These are phyloP conservation scores for Lagenaria siceraria DNA, from an alignment of 306 rosid species.

Conservation along the genomic window DNA sequence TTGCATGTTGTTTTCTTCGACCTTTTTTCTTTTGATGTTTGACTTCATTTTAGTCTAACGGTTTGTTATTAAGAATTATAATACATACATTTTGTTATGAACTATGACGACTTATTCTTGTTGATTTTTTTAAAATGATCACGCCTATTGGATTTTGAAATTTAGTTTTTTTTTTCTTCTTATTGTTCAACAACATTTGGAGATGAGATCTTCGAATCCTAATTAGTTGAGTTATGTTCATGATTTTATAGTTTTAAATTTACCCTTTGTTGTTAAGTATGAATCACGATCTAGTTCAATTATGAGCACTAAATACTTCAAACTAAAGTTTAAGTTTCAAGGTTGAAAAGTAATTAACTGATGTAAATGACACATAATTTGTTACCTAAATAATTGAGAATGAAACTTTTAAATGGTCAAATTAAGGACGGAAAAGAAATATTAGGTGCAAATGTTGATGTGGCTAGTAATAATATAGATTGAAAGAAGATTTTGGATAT, in stretches of 20 bases:
- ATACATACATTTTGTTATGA: too few relatives aligned
- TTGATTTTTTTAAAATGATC: too few relatives aligned
- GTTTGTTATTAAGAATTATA: too few relatives aligned
- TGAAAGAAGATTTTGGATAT: not conserved
- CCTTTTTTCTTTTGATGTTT: too few relatives aligned
- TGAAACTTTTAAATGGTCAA: not conserved
- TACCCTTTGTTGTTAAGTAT: not conserved
- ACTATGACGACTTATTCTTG: too few relatives aligned
- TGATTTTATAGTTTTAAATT: not conserved
- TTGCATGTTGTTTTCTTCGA: too few relatives aligned
- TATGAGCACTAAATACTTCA: not conserved
- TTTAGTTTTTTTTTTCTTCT: too few relatives aligned
- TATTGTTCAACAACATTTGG: too few relatives aligned
- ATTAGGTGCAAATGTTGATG: not conserved
- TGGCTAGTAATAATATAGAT: not conserved
- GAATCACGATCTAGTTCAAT: too few relatives aligned
- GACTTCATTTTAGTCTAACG: too few relatives aligned
- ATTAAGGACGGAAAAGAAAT: not conserved
- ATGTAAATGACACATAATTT: not conserved
- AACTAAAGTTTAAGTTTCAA: not conserved
- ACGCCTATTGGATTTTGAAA: not conserved
- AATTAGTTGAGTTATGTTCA: too few relatives aligned
- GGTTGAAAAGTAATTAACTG: not conserved
- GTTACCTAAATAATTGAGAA: not conserved
- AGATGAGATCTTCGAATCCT: too few relatives aligned